Base-by-base conservation (phyloP, 805 yeast genomes). In the Wickerhamiella shivajii region DNA sequence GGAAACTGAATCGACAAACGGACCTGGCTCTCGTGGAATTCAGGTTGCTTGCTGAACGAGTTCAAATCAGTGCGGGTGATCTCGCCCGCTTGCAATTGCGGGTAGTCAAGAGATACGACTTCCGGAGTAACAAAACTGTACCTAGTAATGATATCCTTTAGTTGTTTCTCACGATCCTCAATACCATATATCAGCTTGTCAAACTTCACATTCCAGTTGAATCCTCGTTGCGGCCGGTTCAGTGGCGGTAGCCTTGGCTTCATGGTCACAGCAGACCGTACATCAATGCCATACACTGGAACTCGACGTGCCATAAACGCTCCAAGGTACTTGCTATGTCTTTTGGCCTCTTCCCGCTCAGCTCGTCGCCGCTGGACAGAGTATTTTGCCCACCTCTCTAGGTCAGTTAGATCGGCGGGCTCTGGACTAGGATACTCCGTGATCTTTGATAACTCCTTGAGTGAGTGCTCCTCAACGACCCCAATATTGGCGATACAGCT, bases 1-100 rank as follows among this genome's bases (percentile, higher is more conserved):
- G 99, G 99, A 53, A 90, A 92, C 12, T 93, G 95, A 46, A 90
- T 81, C 0, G 95, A 76, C 29, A 83, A 59, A 45, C 83, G 79
- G 11, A 83, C 77, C 53, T 87, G 96, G 2, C 87, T 58, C 39
- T 75, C 73, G 51, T 83, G 94, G 58, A 83, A 75, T 10, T 72
- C 79, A 52, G 62, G 65, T 18, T 43, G 57, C 42, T 30, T n/a
- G 7, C 44, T 51, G 23, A 51, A 44, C 10, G 13, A 10, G 5
- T 21, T 18, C 13, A 31, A 21, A 10, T 30, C 31, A 3, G n/a
- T 10, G 17, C 29, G 24, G 1, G 39, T 27, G 1, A 30, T 23
- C 3, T 25, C 19, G 4, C 54, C 56, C 1, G 47, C 41, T 9
- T 40, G 26, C 31, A 50, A 31, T 23, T 41, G 41, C 1, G 62